phyloP scores from a whole-genome alignment of 106 monocot species.

The Iris macrosiphon region DNA sequence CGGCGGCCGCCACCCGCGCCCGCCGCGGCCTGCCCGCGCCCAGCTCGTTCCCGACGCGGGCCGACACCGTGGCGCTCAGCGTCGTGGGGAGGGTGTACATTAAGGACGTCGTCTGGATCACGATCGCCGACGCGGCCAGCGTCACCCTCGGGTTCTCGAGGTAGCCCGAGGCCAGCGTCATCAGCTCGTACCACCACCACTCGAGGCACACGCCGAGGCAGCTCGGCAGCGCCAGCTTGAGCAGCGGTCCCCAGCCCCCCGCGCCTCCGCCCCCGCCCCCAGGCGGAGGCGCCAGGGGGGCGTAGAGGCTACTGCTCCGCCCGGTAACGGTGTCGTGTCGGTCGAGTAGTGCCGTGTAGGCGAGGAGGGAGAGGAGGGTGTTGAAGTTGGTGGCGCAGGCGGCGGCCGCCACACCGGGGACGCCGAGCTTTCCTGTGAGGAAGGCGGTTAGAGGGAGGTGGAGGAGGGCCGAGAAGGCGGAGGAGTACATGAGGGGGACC shows the following conservation, averaged over 20 bases:
- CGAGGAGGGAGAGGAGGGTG: conserved; percentile 15
- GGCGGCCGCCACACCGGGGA: conserved; percentile 33
- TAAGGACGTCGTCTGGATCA: conserved; percentile 48
- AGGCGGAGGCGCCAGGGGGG: not conserved
- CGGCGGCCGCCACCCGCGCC: conserved; percentile 15
- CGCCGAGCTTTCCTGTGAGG: conserved; percentile 15
- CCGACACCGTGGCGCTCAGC: conserved; percentile 21
- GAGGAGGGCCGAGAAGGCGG: conserved; percentile 9
- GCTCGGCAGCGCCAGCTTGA: conserved; percentile 29
- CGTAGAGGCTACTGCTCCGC: no score
- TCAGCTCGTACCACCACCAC: conserved; percentile 53
- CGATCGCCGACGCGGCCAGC: conserved; percentile 25
- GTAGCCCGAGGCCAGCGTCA: conserved; percentile 41
- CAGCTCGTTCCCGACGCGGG: conserved; percentile 50
- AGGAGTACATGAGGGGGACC: conserved; percentile 9
- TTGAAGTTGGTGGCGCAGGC: conserved; percentile 20
- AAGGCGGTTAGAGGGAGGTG: conserved; percentile 31
- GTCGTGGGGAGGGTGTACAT: conserved; percentile 39
- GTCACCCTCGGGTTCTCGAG: conserved; percentile 19
- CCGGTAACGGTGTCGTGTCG: not conserved
- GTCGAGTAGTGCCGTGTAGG: not conserved
- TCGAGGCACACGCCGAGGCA: conserved; percentile 36
- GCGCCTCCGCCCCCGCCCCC: not conserved
- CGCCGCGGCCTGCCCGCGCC: conserved; percentile 27
- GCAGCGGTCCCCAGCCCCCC: conserved; percentile 15